A percentile compares a stretch with the other conserved stretches of the same genome.
These are phyloP conservation scores for Cyberlindnera americana DNA, from an alignment of 805 yeast genomes.

Conservation along the genomic window DNA sequence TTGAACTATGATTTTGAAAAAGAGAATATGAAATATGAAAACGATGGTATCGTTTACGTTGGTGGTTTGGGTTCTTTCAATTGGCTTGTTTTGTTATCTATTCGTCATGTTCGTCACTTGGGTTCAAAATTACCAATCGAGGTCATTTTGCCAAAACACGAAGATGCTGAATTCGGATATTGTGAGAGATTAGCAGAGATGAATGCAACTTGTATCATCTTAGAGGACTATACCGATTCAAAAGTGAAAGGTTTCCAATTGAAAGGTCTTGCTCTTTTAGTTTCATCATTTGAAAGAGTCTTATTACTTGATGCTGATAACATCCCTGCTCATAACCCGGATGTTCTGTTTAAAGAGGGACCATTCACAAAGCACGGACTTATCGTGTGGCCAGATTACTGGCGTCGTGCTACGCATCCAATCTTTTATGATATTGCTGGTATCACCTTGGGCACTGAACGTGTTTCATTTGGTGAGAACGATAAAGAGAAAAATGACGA, in stretches of 20 bases:
- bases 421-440: slow-evolving; percentile 63
- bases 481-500: slow-evolving; percentile 23
- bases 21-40: slow-evolving; percentile 7
- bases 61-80: slow-evolving; percentile 35
- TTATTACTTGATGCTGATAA: slow-evolving; percentile 75
- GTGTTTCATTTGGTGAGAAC: slow-evolving; percentile 19
- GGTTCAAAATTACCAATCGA: slow-evolving; percentile 71
- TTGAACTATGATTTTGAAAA: background rate
- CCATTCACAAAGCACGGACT: slow-evolving; percentile 48
- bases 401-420: slow-evolving; percentile 79
- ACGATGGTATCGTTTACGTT: slow-evolving; percentile 58
- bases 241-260: slow-evolving; percentile 62
- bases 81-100: slow-evolving; percentile 55
- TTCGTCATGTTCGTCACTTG: slow-evolving; percentile 55
- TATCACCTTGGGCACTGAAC: slow-evolving; percentile 36
- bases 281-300: slow-evolving; percentile 70
- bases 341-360: slow-evolving; percentile 47
- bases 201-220: slow-evolving; percentile 63
- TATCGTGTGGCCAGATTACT: slow-evolving; percentile 77
- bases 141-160: slow-evolving; percentile 62
- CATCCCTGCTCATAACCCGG: slow-evolving; percentile 60
- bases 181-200: slow-evolving; percentile 60
- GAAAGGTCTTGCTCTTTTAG: slow-evolving; percentile 65
- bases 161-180: slow-evolving; percentile 63
- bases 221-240: slow-evolving; percentile 55